Evolutionary conservation across 1,284 basidiomycete genomes (phyloP).

Genomic region (Veloboletus limbatus): DNA sequence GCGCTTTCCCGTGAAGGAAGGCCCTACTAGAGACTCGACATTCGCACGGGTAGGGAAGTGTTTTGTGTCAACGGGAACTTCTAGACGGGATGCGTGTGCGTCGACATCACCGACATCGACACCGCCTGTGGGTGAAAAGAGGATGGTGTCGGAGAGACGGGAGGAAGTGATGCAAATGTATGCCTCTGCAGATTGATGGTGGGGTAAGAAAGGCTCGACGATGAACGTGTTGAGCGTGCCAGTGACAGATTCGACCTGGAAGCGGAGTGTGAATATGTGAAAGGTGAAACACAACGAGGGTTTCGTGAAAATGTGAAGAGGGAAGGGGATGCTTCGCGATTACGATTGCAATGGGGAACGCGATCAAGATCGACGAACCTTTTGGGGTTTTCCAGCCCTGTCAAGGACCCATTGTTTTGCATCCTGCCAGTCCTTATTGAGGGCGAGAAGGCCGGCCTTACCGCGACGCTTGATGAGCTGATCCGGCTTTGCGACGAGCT

Average conservation of each 20-base stretch:
- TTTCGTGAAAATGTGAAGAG: constrained; percentile 8
- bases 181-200: constrained; percentile 92
- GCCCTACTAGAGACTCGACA: constrained; percentile 81
- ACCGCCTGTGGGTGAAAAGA: constrained; percentile 99
- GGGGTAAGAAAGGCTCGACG: constrained; percentile 97
- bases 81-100: constrained; percentile 91
- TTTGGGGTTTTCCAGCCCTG: constrained; percentile 91
- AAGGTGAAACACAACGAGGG: no score
- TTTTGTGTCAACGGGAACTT: constrained; percentile 70
- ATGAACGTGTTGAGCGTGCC: constrained; percentile 98
- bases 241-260: constrained; percentile 86
- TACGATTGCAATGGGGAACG: background rate
- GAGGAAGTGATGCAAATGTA: constrained; percentile 98
- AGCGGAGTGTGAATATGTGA: constrained; percentile 16
- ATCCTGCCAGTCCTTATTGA: constrained; percentile 92
- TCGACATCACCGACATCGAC: constrained; percentile 99
- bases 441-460: constrained; percentile 91
- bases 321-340: constrained; percentile 6
- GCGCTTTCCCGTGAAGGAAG: constrained; percentile 66
- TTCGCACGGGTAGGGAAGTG: constrained; percentile 79
- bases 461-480: constrained; percentile 99
- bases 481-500: constrained; percentile 94
- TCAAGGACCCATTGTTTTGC: constrained; percentile 86
- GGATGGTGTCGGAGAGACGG: constrained; percentile 93
- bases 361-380: constrained; percentile 45